phyloP scores from a whole-genome alignment of 371 early-diverging fungal genomes.

The Syncephalastrum contaminatum region DNA sequence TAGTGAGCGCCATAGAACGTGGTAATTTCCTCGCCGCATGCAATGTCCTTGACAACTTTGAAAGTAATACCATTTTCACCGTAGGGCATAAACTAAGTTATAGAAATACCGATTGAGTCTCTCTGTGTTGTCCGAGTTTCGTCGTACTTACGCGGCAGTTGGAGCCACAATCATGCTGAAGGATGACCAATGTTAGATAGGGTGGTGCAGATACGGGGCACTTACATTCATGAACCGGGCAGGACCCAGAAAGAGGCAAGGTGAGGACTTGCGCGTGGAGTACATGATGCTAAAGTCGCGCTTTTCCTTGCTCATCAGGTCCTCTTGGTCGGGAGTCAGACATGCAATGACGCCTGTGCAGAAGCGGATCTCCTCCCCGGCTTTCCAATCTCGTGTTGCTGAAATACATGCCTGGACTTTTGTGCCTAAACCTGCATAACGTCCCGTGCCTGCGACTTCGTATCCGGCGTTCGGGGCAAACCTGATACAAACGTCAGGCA shows the following conservation, averaged over 20 bases:
- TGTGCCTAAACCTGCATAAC: slow-evolving; percentile 68
- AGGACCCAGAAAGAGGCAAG: slow-evolving; percentile 89
- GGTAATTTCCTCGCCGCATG: slow-evolving; percentile 86
- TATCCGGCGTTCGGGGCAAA: slow-evolving; percentile 86
- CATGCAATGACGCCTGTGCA: slow-evolving; percentile 80
- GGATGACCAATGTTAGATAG: too few species aligned
- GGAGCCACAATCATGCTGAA: too few species aligned
- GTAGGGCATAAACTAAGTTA: slow-evolving; percentile 58
- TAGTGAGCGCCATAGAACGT: slow-evolving; percentile 85
- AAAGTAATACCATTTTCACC: slow-evolving; percentile 72
- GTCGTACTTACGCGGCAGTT: not conserved
- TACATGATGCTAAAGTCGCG: slow-evolving; percentile 89
- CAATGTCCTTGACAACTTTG: slow-evolving; percentile 74
- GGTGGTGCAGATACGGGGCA: not conserved
- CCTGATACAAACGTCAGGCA: slow-evolving; percentile 52
- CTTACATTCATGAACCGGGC: slow-evolving; percentile 88
- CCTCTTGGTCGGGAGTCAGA: slow-evolving; percentile 70
- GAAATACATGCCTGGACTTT: slow-evolving; percentile 67
- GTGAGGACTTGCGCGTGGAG: slow-evolving; percentile 66
- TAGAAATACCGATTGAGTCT: not conserved
- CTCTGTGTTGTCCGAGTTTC: not conserved
- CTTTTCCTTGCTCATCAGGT: slow-evolving; percentile 20
- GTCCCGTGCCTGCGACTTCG: slow-evolving; percentile 72
- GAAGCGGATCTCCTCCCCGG: slow-evolving; percentile 74
- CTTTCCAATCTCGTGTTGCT: slow-evolving; percentile 72